Evolutionary conservation across 257 asterid genomes (phyloP).

Genomic region (Voacanga thouarsii): DNA sequence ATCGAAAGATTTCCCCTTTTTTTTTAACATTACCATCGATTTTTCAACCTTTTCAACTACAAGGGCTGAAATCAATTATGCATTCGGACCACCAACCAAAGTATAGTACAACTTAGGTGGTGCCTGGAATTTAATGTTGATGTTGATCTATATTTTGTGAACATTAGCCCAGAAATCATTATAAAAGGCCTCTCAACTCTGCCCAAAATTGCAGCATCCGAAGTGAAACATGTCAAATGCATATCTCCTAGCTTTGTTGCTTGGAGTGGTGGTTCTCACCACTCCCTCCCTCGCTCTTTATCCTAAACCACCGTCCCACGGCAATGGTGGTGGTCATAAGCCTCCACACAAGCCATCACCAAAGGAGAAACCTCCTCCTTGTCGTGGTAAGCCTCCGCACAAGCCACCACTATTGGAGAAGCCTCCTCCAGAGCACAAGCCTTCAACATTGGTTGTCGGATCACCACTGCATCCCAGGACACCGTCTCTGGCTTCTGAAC

Average conservation of each 20-base stretch:
- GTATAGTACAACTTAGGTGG: too few species aligned
- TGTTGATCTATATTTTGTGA: too few species aligned
- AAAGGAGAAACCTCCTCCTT: background rate
- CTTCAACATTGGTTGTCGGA: background rate
- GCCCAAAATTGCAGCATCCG: background rate
- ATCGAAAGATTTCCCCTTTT: too few species aligned
- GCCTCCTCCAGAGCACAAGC: slow-evolving; percentile 2
- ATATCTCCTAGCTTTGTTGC: background rate
- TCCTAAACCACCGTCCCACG: background rate
- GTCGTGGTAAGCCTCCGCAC: background rate
- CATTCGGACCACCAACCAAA: too few species aligned
- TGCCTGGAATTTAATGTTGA: too few species aligned
- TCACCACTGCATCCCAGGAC: background rate
- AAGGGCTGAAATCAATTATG: too few species aligned
- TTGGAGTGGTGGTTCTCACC: slow-evolving; percentile 1
- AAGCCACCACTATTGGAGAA: background rate
- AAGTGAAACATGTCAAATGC: background rate
- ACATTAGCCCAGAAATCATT: background rate
- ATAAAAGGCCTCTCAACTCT: background rate
- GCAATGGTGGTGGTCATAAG: background rate
- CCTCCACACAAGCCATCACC: slow-evolving; percentile 7
- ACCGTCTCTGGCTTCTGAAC: background rate
- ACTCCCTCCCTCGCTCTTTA: slow-evolving; percentile 1
- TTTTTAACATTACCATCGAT: too few species aligned
- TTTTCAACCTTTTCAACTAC: too few species aligned